phyloP scores from a whole-genome alignment of 2,329 filamentous ascomycete species.

The Periconia digitata region DNA sequence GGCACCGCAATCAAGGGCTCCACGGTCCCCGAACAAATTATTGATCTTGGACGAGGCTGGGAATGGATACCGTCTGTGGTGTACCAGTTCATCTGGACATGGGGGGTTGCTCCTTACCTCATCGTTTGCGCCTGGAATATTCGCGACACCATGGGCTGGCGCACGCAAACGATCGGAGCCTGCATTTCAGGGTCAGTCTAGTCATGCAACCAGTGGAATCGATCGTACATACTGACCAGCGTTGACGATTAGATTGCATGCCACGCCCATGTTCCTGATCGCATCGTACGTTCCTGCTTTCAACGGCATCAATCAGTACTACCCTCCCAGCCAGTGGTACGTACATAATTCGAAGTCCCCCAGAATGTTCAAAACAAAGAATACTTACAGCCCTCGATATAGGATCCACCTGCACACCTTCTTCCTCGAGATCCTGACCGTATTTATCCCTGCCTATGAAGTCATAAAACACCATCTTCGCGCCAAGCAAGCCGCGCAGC shows the following conservation, averaged over 20 bases:
- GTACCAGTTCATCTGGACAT: conserved; percentile 23
- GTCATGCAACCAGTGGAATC: background rate
- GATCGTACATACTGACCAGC: background rate
- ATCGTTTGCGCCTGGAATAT: conserved; percentile 18
- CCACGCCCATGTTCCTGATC: conserved; percentile 22
- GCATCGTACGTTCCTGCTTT: conserved; percentile 18
- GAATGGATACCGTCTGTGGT: conserved; percentile 23
- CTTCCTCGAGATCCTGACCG: conserved; percentile 18
- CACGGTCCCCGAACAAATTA: conserved; percentile 15
- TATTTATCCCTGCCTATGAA: conserved; percentile 19
- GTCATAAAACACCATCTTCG: conserved; percentile 14
- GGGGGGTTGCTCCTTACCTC: conserved; percentile 19
- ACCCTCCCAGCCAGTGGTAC: conserved; percentile 20
- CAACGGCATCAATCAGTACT: conserved; percentile 16
- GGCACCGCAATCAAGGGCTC: conserved; percentile 17
- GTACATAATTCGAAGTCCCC: background rate
- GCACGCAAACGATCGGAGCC: conserved; percentile 19
- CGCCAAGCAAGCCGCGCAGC: conserved; percentile 7
- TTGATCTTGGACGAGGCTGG: conserved; percentile 19
- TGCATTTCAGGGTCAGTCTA: conserved; percentile 17
- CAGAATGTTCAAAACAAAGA: background rate
- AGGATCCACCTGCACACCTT: conserved; percentile 22
- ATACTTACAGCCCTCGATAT: background rate
- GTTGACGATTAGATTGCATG: conserved; percentile 13
- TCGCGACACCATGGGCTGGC: conserved; percentile 19